Conservation (phyloP, 768 basidiomycete species). For the Tulasnella sp. region DNA sequence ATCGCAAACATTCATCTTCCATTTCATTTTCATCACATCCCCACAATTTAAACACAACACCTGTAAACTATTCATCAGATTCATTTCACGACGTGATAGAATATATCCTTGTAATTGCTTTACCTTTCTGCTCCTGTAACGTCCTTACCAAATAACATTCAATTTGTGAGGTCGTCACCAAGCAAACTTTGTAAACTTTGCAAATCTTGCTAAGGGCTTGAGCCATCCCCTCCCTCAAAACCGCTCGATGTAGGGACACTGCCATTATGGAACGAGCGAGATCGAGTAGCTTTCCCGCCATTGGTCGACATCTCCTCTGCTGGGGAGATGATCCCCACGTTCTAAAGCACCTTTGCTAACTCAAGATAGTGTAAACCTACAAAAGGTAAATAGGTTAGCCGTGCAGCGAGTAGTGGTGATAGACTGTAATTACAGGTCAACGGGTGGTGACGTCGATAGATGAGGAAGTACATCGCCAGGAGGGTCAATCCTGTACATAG, state of each 20-base stretch:
- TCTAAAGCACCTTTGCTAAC: too few species aligned
- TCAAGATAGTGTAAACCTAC: too few species aligned
- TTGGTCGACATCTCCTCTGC: too few species aligned
- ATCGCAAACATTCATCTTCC: too few species aligned
- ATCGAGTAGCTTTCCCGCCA: not conserved
- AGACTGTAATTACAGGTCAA: slow-evolving; percentile 81
- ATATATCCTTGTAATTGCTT: not conserved
- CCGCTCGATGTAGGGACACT: not conserved
- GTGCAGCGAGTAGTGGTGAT: too few species aligned
- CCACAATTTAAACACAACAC: not conserved
- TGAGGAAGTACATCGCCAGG: too few species aligned
- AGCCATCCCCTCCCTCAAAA: not conserved
- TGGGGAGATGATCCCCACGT: too few species aligned
- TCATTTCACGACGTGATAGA: not conserved
- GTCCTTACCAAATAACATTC: not conserved
- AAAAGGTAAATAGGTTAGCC: too few species aligned
- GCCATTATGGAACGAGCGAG: not conserved
- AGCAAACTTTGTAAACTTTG: not conserved
- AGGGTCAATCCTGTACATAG: slow-evolving; percentile 53
- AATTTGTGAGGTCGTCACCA: not conserved
- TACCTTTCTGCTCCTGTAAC: not conserved
- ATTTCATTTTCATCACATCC: not conserved
- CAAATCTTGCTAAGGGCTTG: not conserved
- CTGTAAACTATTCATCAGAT: not conserved
- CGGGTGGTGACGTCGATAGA: slow-evolving; percentile 77